Percentiles rank a stretch among this genome's conserved stretches.
Evolutionary conservation across 257 asterid species (phyloP).

Genomic region (Nicotiana benthamiana): DNA sequence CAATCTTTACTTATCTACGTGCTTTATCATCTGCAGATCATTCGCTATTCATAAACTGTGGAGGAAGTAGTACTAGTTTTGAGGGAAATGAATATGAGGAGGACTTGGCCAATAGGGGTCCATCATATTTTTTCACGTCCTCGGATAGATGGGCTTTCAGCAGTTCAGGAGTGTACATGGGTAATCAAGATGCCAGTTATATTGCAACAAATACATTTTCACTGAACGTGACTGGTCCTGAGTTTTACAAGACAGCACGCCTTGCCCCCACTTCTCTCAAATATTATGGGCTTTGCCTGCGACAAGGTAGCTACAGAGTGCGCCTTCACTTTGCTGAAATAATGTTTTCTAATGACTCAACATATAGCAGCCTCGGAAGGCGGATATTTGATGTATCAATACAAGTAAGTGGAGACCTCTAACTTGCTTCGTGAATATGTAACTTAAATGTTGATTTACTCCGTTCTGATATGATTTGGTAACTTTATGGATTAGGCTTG

Average conservation of each 20-base stretch:
- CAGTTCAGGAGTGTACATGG: conserved; percentile 57
- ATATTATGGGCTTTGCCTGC: conserved; percentile 72
- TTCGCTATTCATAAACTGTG: conserved; percentile 72
- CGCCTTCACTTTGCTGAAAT: conserved; percentile 91
- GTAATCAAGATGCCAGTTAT: neutral
- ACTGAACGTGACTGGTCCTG: conserved; percentile 21
- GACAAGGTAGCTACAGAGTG: conserved; percentile 74
- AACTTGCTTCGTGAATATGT: neutral
- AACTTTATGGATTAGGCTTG: neutral
- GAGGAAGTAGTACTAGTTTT: conserved; percentile 39
- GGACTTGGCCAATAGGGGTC: conserved; percentile 41
- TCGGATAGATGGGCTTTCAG: conserved; percentile 66
- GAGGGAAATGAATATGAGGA: conserved; percentile 54
- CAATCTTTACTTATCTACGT: neutral
- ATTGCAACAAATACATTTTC: conserved; percentile 21
- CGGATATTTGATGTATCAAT: conserved; percentile 83
- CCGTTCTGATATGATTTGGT: neutral
- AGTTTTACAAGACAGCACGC: conserved; percentile 67
- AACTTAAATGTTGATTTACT: neutral
- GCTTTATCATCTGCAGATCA: conserved; percentile 35
- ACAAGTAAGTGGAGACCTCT: conserved; percentile 46
- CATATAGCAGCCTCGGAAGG: conserved; percentile 59
- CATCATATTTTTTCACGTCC: conserved; percentile 38
- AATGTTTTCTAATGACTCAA: conserved; percentile 41
- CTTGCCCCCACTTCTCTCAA: conserved; percentile 64